phyloP scores from a whole-genome alignment of 352 stramenopile genomes.

The Pythium graminicola region DNA sequence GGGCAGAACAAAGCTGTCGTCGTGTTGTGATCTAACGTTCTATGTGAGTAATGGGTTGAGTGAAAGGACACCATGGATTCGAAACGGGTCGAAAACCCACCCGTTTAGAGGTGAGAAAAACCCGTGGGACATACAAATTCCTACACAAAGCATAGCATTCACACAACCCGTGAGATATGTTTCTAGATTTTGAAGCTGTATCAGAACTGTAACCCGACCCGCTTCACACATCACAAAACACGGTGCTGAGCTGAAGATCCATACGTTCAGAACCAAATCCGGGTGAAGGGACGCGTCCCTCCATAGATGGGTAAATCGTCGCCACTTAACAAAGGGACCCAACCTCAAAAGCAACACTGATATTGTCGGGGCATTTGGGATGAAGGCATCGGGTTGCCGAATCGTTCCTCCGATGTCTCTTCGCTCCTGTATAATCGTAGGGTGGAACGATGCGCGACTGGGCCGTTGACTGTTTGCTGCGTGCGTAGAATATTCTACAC shows the following conservation, averaged over 20 bases:
- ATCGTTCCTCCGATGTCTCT: too few relatives aligned
- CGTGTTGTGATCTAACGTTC: conserved; percentile 1
- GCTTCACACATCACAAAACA: not conserved
- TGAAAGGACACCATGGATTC: not conserved
- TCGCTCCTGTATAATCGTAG: too few relatives aligned
- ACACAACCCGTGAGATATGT: not conserved
- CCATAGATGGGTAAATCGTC: not conserved
- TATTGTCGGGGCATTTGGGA: too few relatives aligned
- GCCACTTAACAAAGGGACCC: not conserved
- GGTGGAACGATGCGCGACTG: too few relatives aligned
- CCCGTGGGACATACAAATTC: not conserved
- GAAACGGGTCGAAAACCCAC: not conserved
- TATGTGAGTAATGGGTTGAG: not conserved
- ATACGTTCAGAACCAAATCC: conserved; percentile 2
- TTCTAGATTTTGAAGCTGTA: conserved; percentile 5
- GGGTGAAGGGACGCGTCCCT: conserved; percentile 10
- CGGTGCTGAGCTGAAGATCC: not conserved
- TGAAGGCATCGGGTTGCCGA: too few relatives aligned
- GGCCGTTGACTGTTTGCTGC: too few relatives aligned
- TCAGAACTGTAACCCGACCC: conserved; percentile 6
- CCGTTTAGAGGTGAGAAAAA: not conserved
- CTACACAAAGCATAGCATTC: not conserved
- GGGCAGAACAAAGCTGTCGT: not conserved
- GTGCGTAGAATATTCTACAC: too few relatives aligned
- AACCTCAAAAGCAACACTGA: too few relatives aligned